A percentile compares a stretch with the other conserved stretches of the same genome.
Conservation (phyloP, 495 filamentous ascomycete species). For the Aspergillus steynii region DNA sequence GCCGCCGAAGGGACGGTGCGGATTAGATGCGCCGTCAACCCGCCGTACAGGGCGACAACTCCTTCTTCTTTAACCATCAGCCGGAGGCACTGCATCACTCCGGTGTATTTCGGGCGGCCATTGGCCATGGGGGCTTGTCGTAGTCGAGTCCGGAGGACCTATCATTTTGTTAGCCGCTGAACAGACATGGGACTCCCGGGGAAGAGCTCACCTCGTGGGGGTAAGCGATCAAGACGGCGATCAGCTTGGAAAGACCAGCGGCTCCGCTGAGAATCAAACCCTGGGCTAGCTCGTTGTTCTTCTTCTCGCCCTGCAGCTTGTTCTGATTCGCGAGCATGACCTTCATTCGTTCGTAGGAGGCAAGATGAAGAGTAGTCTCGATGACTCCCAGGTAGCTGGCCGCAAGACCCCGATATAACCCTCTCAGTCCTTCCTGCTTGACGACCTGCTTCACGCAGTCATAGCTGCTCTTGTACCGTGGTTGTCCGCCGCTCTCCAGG, state of each 20-base stretch:
- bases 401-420: slow-evolving; percentile 82
- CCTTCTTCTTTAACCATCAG: slow-evolving; percentile 84
- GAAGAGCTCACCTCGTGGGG: slow-evolving; percentile 72
- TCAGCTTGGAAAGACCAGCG: slow-evolving; percentile 77
- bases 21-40: slow-evolving; percentile 81
- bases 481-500: slow-evolving; percentile 41
- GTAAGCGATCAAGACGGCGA: slow-evolving; percentile 79
- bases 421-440: slow-evolving; percentile 71
- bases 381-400: slow-evolving; percentile 85
- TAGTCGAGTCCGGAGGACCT: slow-evolving; percentile 78
- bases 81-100: slow-evolving; percentile 78
- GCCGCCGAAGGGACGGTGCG: slow-evolving; percentile 85
- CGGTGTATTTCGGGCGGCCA: slow-evolving; percentile 77
- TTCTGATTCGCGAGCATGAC: slow-evolving; percentile 59
- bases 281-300: slow-evolving; percentile 34
- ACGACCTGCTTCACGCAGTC: slow-evolving; percentile 80
- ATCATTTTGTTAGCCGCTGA: slow-evolving; percentile 14
- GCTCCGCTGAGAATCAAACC: slow-evolving; percentile 59
- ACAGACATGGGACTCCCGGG: background rate
- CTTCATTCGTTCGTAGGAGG: slow-evolving; percentile 86
- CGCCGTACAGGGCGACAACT: slow-evolving; percentile 77
- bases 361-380: slow-evolving; percentile 85
- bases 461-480: slow-evolving; percentile 77
- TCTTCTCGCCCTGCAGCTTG: slow-evolving; percentile 28
- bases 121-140: slow-evolving; percentile 76